Conservation (phyloP, 2,329 filamentous ascomycete species). For the Rachicladosporium sp. region DNA sequence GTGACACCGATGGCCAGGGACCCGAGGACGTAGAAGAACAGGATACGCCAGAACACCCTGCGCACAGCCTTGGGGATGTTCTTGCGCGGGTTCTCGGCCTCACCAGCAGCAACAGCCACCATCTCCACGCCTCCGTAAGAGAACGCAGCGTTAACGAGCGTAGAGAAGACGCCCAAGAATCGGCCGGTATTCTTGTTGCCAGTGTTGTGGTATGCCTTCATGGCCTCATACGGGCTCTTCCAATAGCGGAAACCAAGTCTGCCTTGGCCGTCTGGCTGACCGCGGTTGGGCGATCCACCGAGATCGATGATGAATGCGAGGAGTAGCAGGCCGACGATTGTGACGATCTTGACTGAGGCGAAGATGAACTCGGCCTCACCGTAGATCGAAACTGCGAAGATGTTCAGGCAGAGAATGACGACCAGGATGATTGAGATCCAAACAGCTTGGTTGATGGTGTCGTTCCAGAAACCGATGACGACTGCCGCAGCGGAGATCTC, state of each 20-base stretch:
- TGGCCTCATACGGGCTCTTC: constrained; percentile 46
- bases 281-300: constrained; percentile 47
- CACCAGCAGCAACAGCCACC: constrained; percentile 44
- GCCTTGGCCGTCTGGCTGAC: constrained; percentile 23
- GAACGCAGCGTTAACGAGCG: constrained; percentile 38
- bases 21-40: constrained; percentile 46
- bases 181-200: constrained; percentile 40
- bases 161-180: constrained; percentile 50
- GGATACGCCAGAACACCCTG: constrained; percentile 20
- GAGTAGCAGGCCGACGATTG: constrained; percentile 31
- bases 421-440: constrained; percentile 47
- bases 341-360: constrained; percentile 38
- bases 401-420: constrained; percentile 49
- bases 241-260: constrained; percentile 56
- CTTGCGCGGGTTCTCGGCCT: constrained; percentile 40
- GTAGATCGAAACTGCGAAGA: constrained; percentile 41
- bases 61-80: constrained; percentile 39
- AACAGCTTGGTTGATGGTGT: constrained; percentile 16
- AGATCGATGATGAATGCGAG: constrained; percentile 46
- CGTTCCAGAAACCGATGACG: constrained; percentile 48
- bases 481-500: constrained; percentile 53
- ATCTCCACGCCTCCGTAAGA: constrained; percentile 42
- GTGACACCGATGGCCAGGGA: constrained; percentile 31
- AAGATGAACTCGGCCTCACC: constrained; percentile 43
- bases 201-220: constrained; percentile 48